Evolutionary conservation across 164 flowering plant species (phyloP).

Genomic region (Malania oleifera): DNA sequence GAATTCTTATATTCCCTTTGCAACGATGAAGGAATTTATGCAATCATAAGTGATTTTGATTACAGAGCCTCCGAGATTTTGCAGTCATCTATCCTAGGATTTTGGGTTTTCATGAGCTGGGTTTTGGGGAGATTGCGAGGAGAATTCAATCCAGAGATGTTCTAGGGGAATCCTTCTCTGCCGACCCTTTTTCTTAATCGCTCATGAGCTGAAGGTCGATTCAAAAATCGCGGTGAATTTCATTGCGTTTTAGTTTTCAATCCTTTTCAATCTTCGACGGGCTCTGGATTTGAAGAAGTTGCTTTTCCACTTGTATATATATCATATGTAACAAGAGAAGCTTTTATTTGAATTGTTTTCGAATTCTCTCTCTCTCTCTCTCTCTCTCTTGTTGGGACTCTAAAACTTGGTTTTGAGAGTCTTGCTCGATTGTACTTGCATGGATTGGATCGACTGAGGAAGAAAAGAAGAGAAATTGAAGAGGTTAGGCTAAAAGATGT

Average conservation of each 20-base stretch:
- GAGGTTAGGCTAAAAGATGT: slow-evolving; percentile 28
- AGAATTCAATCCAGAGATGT: slow-evolving; percentile 7
- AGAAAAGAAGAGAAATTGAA: neutral
- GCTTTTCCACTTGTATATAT: too few species aligned
- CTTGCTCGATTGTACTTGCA: neutral
- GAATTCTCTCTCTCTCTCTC: too few species aligned
- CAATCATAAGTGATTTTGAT: neutral
- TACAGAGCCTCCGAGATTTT: neutral
- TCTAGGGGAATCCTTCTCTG: slow-evolving; percentile 9
- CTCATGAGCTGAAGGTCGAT: slow-evolving; percentile 16
- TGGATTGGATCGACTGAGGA: slow-evolving; percentile 8
- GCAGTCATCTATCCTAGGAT: neutral
- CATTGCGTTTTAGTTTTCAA: slow-evolving; percentile 1
- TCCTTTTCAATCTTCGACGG: too few species aligned
- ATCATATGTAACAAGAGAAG: too few species aligned
- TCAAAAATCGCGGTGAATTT: slow-evolving; percentile 19
- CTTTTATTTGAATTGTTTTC: too few species aligned
- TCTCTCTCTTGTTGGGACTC: neutral
- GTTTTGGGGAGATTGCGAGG: neutral
- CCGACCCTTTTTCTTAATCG: neutral
- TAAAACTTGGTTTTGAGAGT: neutral
- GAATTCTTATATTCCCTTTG: neutral
- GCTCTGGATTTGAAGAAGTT: slow-evolving; percentile 1
- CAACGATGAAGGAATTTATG: slow-evolving; percentile 2
- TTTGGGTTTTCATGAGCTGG: slow-evolving; percentile 1